Evolutionary conservation across 2,329 filamentous ascomycete species (phyloP).

Genomic region (Clonostachys rosea): DNA sequence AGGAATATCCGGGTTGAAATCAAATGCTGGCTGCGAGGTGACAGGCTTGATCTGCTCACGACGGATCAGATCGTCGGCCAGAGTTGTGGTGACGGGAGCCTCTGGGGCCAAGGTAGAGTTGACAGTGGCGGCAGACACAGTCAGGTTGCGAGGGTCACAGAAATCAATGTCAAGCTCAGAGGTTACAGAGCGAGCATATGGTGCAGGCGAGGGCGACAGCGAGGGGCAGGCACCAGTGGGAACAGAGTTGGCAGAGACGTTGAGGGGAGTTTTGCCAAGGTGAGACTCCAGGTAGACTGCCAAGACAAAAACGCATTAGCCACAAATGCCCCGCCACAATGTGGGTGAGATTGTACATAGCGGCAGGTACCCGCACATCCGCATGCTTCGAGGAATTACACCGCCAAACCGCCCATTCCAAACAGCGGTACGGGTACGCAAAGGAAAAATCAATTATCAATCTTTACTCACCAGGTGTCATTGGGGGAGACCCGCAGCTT

Average conservation of each 20-base stretch:
- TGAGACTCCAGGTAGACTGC: conserved; percentile 47
- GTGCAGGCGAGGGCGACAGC: conserved; percentile 81
- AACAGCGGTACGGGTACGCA: not conserved
- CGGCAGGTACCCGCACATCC: not conserved
- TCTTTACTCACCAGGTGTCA: conserved; percentile 77
- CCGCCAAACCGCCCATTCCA: not conserved
- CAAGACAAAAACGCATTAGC: conserved; percentile 20
- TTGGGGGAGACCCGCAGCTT: conserved; percentile 72
- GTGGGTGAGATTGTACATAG: not conserved
- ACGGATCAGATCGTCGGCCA: conserved; percentile 47
- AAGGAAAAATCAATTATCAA: not conserved
- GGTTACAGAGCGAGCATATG: conserved; percentile 64
- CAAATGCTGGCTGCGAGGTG: conserved; percentile 35
- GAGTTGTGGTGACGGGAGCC: conserved; percentile 59
- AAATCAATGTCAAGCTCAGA: conserved; percentile 75
- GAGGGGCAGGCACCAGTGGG: conserved; percentile 78
- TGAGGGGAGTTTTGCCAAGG: conserved; percentile 46
- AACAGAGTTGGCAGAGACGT: conserved; percentile 62
- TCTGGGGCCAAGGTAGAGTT: conserved; percentile 50
- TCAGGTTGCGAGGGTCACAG: conserved; percentile 88
- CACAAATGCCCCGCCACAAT: conserved; percentile 12
- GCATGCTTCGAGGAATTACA: not conserved
- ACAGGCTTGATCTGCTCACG: conserved; percentile 38
- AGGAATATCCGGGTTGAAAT: conserved; percentile 43
- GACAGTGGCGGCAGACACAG: conserved; percentile 52